phyloP scores from a whole-genome alignment of 2,329 filamentous ascomycete species.

The Claviceps cyperi region DNA sequence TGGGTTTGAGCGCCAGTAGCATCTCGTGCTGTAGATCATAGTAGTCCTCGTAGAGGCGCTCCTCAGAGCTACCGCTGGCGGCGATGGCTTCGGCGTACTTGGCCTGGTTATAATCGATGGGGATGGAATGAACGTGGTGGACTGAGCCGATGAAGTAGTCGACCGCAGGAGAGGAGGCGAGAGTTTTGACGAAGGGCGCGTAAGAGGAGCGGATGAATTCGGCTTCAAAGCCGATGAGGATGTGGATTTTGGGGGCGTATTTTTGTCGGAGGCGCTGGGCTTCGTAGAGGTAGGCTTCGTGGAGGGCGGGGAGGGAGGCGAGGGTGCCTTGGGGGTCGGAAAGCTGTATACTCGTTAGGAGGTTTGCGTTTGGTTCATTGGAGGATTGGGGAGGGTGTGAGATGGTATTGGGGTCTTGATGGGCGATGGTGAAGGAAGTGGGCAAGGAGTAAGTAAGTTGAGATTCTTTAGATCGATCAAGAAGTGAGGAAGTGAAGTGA shows the following conservation, averaged over 20 bases:
- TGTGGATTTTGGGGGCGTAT: constrained; percentile 57
- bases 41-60: constrained; percentile 65
- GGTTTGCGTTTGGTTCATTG: background rate
- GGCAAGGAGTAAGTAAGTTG: no score
- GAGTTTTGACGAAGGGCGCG: constrained; percentile 42
- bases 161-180: constrained; percentile 45
- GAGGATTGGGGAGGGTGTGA: background rate
- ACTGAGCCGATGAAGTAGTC: constrained; percentile 91
- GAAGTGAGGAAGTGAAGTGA: no score
- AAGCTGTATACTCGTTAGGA: constrained; percentile 20
- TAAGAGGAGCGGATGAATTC: constrained; percentile 75
- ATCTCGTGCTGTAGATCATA: constrained; percentile 80
- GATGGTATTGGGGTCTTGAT: no score
- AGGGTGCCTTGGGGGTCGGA: constrained; percentile 34
- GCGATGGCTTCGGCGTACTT: constrained; percentile 43
- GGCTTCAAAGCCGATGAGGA: constrained; percentile 82
- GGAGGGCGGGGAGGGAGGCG: constrained; percentile 36
- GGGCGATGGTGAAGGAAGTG: no score
- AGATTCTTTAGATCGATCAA: no score
- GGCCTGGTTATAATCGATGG: constrained; percentile 71
- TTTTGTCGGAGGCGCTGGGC: constrained; percentile 55
- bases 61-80: constrained; percentile 38
- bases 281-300: constrained; percentile 61
- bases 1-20: constrained; percentile 56
- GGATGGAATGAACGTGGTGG: constrained; percentile 74